Base-by-base conservation (phyloP, 495 filamentous ascomycete species). In the Usnea hakonensis region DNA sequence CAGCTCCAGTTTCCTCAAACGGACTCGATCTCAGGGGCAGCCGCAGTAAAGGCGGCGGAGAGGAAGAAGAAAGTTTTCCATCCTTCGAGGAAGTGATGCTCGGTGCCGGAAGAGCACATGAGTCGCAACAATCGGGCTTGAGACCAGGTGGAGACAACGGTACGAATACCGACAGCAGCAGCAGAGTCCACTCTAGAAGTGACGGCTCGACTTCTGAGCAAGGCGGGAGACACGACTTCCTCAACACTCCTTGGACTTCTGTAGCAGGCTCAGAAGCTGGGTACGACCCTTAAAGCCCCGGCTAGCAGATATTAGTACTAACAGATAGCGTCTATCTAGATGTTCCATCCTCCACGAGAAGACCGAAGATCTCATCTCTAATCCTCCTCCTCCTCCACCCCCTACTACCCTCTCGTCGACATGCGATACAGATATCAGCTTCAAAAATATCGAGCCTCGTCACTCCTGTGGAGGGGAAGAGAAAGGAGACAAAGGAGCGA, bases 291-390 rank as follows among this genome's bases (percentile, higher is more conserved):
- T 57, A 35, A 37, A 35, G 17, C 55, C 55, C 37, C 35, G 19
- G 28, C 26, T 28, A 21, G 17, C 46, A 36, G 46, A 50, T 50
- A 9, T 28, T n/a, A 28, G n/a, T 50, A 50, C 55, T 57, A 23
- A 57, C 14, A 57, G 55, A 57, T 57, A 40, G 32, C 37, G 55
- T 23, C 26, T 33, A 57, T 57, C 35, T 57, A 57, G 55, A 57
- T 57, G 13, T 57, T 57, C 4, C 28, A 37, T 57, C 55, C 35
- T 37, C 30, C 13, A 23, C 55, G 55, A 57, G 37, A 33, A 57
- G 55, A 57, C 55, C 33, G 35, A 21, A 33, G 55, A 57, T 57
- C 35, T 14, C 35, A 36, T 57, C 55, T 40, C 55, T 37, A 23
- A 36, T 37, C 55, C 35, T 37, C 55, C 35, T 37, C 46, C 46